Evolutionary conservation across 202 grass and related monocot species (phyloP).

Genomic region (Brachypodium distachyon): DNA sequence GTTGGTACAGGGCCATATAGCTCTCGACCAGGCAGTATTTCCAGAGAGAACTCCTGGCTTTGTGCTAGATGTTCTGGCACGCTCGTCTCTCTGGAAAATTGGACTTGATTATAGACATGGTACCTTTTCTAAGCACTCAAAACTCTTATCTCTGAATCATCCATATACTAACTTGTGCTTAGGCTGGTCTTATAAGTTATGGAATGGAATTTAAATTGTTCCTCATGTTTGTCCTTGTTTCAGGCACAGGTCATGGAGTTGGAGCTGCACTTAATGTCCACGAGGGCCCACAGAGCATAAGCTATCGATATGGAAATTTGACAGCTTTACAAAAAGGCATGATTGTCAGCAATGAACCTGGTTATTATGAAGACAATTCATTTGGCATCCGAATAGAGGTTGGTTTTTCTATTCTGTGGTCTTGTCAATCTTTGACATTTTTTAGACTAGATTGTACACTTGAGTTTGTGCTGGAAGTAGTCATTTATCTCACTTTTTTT

Average conservation of each 20-base stretch:
- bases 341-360: conserved; percentile 96
- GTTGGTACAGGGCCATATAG: conserved; percentile 78
- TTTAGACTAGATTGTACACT: neutral
- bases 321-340: conserved; percentile 84
- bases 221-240: conserved; percentile 23
- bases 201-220: conserved; percentile 7
- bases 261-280: conserved; percentile 97
- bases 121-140: conserved; percentile 13
- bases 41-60: conserved; percentile 92
- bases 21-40: conserved; percentile 83
- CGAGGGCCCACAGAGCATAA: conserved; percentile 93
- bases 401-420: neutral
- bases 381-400: conserved; percentile 99
- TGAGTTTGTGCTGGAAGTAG: neutral
- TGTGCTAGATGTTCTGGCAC: conserved; percentile 90
- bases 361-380: conserved; percentile 89
- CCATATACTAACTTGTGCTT: neutral
- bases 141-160: neutral
- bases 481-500: conserved; percentile 7
- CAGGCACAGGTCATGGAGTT: conserved; percentile 96
- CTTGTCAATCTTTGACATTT: neutral
- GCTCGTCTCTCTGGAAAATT: conserved; percentile 94
- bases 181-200: neutral
- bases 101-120: conserved; percentile 97
- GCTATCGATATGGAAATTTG: conserved; percentile 88